Evolutionary conservation across 1,139 yeast genomes (phyloP), one percentile per base, ranked within the genome.

Genomic region (Sugiyamaella xylanicola): DNA sequence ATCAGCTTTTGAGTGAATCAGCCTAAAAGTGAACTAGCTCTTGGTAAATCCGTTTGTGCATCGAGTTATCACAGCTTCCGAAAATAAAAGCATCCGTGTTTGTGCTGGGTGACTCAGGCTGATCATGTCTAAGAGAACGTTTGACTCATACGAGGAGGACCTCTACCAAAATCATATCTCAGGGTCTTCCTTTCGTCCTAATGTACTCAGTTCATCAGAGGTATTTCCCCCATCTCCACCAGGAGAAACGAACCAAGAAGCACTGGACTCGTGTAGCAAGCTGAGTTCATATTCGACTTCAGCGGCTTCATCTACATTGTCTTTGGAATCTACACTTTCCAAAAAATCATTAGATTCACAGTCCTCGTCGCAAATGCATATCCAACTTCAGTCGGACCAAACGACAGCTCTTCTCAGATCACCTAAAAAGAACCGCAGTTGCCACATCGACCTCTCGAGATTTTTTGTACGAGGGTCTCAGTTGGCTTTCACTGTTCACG

Each of bases 191-290:
- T 25, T 11, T 27, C 36, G 27, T 4, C 47, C 47, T 16, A 43
- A 43, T 20, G 4, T 20, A 16, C 7, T 41, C 35, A n/a, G 15
- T 45, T 32, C 48, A 20, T 13, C 48, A 16, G 27, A 13, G 22
- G n/a, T 45, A 32, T 45, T 45, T n/a, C 48, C 40, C 16, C 48
- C 48, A 7, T 45, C 48, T 2, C 48, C 48, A 2, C 48, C 48
- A 4, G 48, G 40, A 4, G 48, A 45, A 9, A 19, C 16, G 22
- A 32, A 29, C 32, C 46, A 15, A n/a, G 48, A 45, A 2, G 25
- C 13, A 3, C n/a, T 20, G 11, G 22, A 20, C 15, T 19, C 37
- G 22, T 5, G 15, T 11, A 8, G 21, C 20, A 43, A 20, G 13
- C 8, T 22, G 17, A n/a, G n/a, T 15, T 43, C 40, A 20, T 45